Percentiles rank a stretch among this genome's conserved stretches.
These are phyloP conservation scores for Closterium sp. DNA, from an alignment of 139 green algal genomes.

Conservation along the genomic window DNA sequence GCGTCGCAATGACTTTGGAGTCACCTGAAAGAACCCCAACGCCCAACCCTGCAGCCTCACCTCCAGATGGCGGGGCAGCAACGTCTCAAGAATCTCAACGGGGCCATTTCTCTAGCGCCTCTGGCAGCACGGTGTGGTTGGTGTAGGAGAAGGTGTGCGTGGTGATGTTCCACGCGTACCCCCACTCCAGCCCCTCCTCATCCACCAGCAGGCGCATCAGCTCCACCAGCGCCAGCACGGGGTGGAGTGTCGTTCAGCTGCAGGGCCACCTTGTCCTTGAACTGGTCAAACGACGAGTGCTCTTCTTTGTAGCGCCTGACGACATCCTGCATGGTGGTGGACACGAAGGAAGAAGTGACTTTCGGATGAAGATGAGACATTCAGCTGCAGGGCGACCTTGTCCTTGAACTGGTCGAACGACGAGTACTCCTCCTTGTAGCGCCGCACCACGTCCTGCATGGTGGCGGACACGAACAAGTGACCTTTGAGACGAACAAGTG, in stretches of 20 bases:
- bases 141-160: conserved; percentile 92
- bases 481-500: too few relatives aligned
- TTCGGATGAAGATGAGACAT: too few relatives aligned
- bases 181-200: conserved; percentile 82
- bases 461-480: too few relatives aligned
- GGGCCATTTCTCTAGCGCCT: conserved; percentile 98
- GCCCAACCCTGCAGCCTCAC: too few relatives aligned
- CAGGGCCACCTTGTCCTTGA: conserved; percentile 71
- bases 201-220: conserved; percentile 96
- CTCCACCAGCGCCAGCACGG: conserved; percentile 89
- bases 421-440: too few relatives aligned
- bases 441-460: too few relatives aligned
- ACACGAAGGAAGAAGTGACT: too few relatives aligned
- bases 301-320: conserved; percentile 54
- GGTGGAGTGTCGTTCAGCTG: conserved; percentile 99
- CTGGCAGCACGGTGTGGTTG: conserved; percentile 97
- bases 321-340: conserved; percentile 84
- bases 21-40: too few relatives aligned
- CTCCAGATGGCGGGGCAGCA: conserved; percentile 90
- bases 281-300: conserved; percentile 59
- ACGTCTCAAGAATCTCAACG: conserved; percentile 80
- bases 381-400: too few relatives aligned
- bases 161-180: conserved; percentile 83
- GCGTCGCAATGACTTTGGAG: too few relatives aligned
- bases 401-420: too few relatives aligned